Percentiles rank a stretch among this genome's conserved stretches.
Conservation (phyloP, 2,329 filamentous ascomycete genomes). For the Diaporthe helianthi region DNA sequence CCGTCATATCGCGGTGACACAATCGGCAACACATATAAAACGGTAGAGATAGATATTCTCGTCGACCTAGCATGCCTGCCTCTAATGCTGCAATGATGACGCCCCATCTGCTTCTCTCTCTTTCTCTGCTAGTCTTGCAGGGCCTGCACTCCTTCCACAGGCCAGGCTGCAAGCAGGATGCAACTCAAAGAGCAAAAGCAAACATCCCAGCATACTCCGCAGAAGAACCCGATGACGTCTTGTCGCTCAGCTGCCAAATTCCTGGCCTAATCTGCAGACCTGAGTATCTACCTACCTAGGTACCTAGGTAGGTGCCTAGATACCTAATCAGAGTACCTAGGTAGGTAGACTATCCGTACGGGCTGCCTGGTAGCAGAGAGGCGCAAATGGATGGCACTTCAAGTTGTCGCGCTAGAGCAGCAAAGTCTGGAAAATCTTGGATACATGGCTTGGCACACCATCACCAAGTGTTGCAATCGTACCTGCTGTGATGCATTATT, state of each 20-base stretch:
- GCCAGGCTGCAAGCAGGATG: constrained; percentile 6
- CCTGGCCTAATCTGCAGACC: not conserved
- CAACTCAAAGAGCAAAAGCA: constrained; percentile 9
- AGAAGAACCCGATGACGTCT: constrained; percentile 12
- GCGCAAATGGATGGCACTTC: not conserved
- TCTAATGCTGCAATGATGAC: not conserved
- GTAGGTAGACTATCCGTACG: not conserved
- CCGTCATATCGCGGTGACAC: not conserved
- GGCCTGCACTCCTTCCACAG: not conserved
- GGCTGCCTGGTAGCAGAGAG: no score
- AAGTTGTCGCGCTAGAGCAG: constrained; percentile 9
- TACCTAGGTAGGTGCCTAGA: not conserved
- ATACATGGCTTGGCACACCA: constrained; percentile 23
- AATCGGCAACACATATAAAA: not conserved
- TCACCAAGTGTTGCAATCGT: not conserved
- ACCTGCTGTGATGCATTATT: not conserved
- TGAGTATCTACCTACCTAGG: no score
- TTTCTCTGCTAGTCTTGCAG: not conserved
- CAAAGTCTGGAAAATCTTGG: constrained; percentile 11
- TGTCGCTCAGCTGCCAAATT: not conserved
- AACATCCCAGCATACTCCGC: not conserved
- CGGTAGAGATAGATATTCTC: not conserved
- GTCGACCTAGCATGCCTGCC: not conserved
- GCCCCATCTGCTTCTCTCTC: not conserved
- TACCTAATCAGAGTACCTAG: not conserved